Base-by-base conservation (phyloP, 2,329 filamentous ascomycete species). In the Phialophora expanda region DNA sequence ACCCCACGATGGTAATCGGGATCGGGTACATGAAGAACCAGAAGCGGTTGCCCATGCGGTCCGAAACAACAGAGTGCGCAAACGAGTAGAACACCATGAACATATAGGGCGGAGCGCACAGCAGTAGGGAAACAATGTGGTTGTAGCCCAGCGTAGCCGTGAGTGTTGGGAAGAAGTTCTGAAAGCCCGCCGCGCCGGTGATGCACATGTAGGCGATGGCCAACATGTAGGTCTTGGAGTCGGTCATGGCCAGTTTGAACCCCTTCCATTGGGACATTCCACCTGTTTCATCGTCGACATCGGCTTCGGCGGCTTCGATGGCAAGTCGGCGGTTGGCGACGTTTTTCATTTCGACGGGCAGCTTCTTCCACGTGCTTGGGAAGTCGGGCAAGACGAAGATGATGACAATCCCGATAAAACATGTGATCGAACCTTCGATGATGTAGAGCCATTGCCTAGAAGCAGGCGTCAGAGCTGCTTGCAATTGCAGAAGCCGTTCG, bases 91-190 rank as follows among this genome's bases (percentile, higher is more conserved):
- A 68, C 30, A 86, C 83, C 75, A 83, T 83, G 71, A 86, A 84
- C 50, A 85, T 70, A 72, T 86, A 86, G 0, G 84, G 84, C 0
- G 84, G 83, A 0, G 83, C 83, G 17, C 82, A 81, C 4, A 86
- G 78, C 9, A 86, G 75, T 11, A 86, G 73, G 0, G 84, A 83
- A 41, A 84, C 76, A 46, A 80, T 83, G 32, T 81, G 67, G 69
- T 68, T 73, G 70, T 80, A 81, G 24, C 77, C 76, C 12, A 85
- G 76, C 0, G 81, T 83, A 70, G 68, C 74, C 32, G 78, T 85
- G 69, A 82, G 78, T 0, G 84, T 82, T 0, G 84, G 84, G 75
- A 85, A 85, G 77, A 86, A 87, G 75, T 85, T 84, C 62, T 85
- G 83, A 73, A 85, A 84, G 20, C 83, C 83, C 2, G 79, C 78